Evolutionary conservation across 129 eudicot genomes (phyloP), one percentile per base, ranked within the genome.

Genomic region (Flaveria trinervia): DNA sequence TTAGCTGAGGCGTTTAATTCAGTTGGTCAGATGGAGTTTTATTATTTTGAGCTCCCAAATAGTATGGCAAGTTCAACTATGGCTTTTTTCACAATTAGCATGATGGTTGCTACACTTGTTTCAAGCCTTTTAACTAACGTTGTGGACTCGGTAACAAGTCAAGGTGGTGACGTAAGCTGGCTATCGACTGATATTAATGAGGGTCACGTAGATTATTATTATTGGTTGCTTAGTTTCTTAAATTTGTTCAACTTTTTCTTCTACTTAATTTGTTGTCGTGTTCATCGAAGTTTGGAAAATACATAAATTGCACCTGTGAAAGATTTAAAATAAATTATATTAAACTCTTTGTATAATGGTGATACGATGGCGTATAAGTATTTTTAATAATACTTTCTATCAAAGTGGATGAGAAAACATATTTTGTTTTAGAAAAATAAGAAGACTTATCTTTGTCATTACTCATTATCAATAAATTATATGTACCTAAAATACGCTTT

Each of bases 151-250:
- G 61, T 82, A 10, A 81, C 88, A 0, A 4, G 70, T 44, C 46
- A 3, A 52, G 88, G 83, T 17, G 88, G 81, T 16, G 69, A 49
- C 0, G 50, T 52, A 30, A 84, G 88, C 65, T 87, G 88, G 91
- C 28, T 87, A 17, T 65, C 85, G 11, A 76, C 73, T 3, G 67
- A 87, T 66, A 79, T 87, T 6, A 64, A 87, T 8, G 75, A 84
- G 78, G 91, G 91, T 9, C 86, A 79, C 36, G 14, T 78, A 7
- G 88, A 84, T 79, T 87, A 84, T 17, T 84, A 71, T 43, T 87
- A 87, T 71, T 79, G 83, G 82, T 59, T 84, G 17, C 74, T 87
- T 67, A 71, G 77, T 48, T 59, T 69, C 16, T 76, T 87, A 79
- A 82, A 80, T 68, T 54, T 79, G 26, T 55, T 87, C 2, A 82